Base-by-base conservation (phyloP, 352 stramenopile genomes). In the Pythium rishiriense region DNA sequence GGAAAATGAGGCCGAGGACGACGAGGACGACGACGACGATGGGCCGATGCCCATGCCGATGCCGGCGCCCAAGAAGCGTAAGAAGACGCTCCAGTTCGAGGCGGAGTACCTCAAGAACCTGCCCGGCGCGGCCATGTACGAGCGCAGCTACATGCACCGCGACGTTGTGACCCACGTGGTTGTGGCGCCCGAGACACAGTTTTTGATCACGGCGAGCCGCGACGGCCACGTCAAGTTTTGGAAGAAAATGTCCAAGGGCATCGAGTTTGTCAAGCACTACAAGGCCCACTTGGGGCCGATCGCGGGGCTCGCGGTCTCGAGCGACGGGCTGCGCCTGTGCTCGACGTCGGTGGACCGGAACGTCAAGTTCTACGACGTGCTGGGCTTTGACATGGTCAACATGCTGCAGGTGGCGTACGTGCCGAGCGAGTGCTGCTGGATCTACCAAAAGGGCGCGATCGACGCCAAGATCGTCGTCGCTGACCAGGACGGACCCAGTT, bases 231-330 rank as follows among this genome's bases (percentile, higher is more conserved):
- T 99, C 21, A 99, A 99, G 72, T 99, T 99, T 72, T 99, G 98
- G 98, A 99, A 99, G 75, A 98, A 99, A 69, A 97, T 98, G 79
- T 74, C 80, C 9, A 76, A 81, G 39, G 85, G 87, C 25, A 84
- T 99, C 41, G 97, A 99, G 86, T 99, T 99, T 77, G 97, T 99
- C 43, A 99, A 99, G 82, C 97, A 98, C 48, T 99, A 98, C 75
- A 97, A 98, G 51, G 96, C 97, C 28, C 98, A 99, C 73, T 66
- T 98, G 0, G 83, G 85, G 26, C 72, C 83, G 6, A 80, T 99
- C 14, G 55, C 85, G 2, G 85, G 79, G 10, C 83, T 99, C 28
- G 80, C 78, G 10, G 85, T 97, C 50, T 93, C 84, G 21, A 45
- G 33, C 47, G 94, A 98, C 58, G 93, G 91, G 14, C 68, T 93